phyloP scores from a whole-genome alignment of 345 rosid species.

The Erodium maritimum region DNA sequence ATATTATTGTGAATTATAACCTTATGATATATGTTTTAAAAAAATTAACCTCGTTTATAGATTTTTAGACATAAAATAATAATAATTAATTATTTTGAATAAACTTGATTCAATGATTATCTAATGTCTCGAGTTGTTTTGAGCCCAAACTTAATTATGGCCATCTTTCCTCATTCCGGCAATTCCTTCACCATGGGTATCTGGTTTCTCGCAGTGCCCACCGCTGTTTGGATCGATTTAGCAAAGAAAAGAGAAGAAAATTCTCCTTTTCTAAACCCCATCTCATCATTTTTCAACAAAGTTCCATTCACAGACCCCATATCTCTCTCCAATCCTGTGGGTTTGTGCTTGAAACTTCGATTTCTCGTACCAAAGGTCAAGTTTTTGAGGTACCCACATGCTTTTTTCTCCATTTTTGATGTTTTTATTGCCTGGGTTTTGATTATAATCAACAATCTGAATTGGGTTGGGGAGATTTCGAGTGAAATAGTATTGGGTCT shows the following conservation, averaged over 20 bases:
- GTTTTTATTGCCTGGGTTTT: background rate
- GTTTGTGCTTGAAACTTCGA: conserved; percentile 8
- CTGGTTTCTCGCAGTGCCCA: too few species aligned
- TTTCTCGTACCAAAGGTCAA: background rate
- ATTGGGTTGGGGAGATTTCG: background rate
- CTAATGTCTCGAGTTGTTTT: too few species aligned
- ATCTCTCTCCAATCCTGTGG: background rate
- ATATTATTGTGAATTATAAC: too few species aligned
- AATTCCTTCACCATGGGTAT: too few species aligned
- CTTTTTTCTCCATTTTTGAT: background rate
- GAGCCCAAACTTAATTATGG: too few species aligned
- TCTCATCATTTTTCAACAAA: background rate
- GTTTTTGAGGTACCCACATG: conserved; percentile 6
- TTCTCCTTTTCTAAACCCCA: background rate
- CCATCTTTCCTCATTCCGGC: too few species aligned
- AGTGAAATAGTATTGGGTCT: background rate
- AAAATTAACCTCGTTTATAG: too few species aligned
- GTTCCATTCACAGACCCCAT: conserved; percentile 8
- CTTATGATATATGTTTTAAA: too few species aligned
- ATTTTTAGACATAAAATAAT: too few species aligned
- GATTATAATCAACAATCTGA: background rate
- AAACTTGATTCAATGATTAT: too few species aligned
- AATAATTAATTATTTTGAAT: too few species aligned
- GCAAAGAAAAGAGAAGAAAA: background rate
- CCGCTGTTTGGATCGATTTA: too few species aligned